phyloP scores from a whole-genome alignment of 2,329 filamentous ascomycete genomes.

The Apiospora koreana region DNA sequence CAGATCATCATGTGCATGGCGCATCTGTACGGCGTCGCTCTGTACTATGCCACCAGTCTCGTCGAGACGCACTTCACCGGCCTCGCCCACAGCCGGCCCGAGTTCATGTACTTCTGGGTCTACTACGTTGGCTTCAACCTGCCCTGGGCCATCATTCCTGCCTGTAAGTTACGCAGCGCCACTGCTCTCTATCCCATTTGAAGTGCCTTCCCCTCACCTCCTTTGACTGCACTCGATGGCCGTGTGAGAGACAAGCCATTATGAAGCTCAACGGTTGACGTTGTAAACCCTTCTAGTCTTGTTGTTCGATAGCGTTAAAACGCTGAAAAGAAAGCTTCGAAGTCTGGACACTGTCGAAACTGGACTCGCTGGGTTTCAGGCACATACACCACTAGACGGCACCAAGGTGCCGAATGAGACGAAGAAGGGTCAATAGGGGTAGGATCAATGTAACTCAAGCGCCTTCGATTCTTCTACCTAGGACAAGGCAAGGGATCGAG shows the following conservation, averaged over 20 bases:
- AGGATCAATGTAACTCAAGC: not conserved
- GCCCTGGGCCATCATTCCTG: conserved; percentile 60
- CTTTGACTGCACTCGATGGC: too few species aligned
- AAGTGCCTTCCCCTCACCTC: too few species aligned
- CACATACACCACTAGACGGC: conserved; percentile 4
- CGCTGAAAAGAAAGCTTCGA: conserved; percentile 26
- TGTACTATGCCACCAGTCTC: conserved; percentile 63
- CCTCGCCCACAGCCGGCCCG: conserved; percentile 56
- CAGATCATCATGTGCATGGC: conserved; percentile 54
- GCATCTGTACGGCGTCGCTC: conserved; percentile 61
- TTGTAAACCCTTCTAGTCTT: conserved; percentile 23
- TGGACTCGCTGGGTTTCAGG: conserved; percentile 22
- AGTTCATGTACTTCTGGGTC: conserved; percentile 62
- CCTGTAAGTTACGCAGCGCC: conserved; percentile 41
- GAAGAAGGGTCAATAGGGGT: conserved; percentile 8
- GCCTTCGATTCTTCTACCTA: not conserved
- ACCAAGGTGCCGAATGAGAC: not conserved
- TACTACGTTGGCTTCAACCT: conserved; percentile 64
- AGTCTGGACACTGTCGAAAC: conserved; percentile 26
- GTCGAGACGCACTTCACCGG: conserved; percentile 47
- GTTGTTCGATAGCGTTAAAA: conserved; percentile 26
- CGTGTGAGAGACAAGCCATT: too few species aligned
- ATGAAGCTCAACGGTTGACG: not conserved
- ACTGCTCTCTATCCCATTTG: too few species aligned
- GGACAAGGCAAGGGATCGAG: not conserved